Base-by-base conservation (phyloP, 163 green algal species). In the Trebouxia gelatinosa region DNA sequence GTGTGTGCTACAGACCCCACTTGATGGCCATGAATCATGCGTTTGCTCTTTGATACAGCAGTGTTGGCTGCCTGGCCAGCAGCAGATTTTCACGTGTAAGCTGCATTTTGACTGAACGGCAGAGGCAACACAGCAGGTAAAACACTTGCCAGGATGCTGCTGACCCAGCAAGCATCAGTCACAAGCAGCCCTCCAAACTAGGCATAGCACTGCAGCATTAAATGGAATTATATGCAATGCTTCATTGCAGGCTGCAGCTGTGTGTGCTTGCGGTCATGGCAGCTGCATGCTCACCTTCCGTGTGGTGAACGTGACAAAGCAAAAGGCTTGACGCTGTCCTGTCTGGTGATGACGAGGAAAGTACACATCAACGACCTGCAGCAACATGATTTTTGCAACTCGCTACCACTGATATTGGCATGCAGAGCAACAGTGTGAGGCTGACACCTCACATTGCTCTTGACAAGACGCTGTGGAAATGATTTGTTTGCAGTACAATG, bases 231-330 rank as follows among this genome's bases (percentile, higher is more conserved):
- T 54, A 13, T 54, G 43, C 43, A 54, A 54, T n/a, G n/a, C 43
- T 23, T 9, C 43, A 54, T 23, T 13, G 13, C 9, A 9, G 13
- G 43, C 43, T 54, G 43, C 43, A 23, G 43, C 43, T 54, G 43
- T 13, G 9, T 54, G 9, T 9, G 13, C 43, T 13, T 23, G 43
- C 43, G n/a, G n/a, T n/a, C n/a, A 9, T 54, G 43, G 9, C 43
- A 54, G 13, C 9, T 54, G 43, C 43, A 54, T 54, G 11, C 13
- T 35, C 32, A 82, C 77, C 67, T 78, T 64, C 31, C 58, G 58
- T 28, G 77, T 78, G 21, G 48, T 74, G 29, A 82, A 82, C 21
- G 77, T 82, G 13, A 82, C 77, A 66, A 82, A 82, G 38, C 77
- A 82, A n/a, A 82, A 82, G 29, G 75, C 62, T 29, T 77, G 65